These are phyloP conservation scores for Cutaneotrichosporon dermatis DNA, from an alignment of 1,284 basidiomycete species.

Conservation along the genomic window DNA sequence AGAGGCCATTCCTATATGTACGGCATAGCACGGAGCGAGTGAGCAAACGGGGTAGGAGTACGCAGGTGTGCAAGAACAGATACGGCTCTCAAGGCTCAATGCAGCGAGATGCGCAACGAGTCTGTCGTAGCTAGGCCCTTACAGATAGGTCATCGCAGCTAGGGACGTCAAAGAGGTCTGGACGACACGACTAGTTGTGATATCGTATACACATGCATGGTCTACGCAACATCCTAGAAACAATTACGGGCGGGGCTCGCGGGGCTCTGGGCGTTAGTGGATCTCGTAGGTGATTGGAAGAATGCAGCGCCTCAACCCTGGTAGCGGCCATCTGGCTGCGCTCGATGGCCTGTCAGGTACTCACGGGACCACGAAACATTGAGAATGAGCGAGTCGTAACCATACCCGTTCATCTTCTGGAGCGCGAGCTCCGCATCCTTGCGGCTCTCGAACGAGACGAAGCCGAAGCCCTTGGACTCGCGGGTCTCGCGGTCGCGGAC, in stretches of 20 bases:
- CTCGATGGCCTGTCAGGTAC: constrained; percentile 7
- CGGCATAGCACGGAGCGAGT: too few species aligned
- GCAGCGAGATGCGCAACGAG: too few species aligned
- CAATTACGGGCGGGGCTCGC: constrained; percentile 29
- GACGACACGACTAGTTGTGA: not conserved
- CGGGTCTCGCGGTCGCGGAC: constrained; percentile 94
- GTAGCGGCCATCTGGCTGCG: not conserved
- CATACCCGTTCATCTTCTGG: constrained; percentile 87
- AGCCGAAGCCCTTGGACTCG: constrained; percentile 70
- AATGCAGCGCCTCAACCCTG: too few species aligned
- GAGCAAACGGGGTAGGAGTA: too few species aligned
- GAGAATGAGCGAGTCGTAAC: constrained; percentile 48
- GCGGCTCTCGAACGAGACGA: constrained; percentile 83
- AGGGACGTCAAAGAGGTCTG: too few species aligned
- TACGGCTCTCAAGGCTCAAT: too few species aligned
- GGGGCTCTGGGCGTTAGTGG: constrained; percentile 22
- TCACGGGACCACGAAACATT: constrained; percentile 43
- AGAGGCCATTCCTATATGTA: too few species aligned
- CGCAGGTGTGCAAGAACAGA: too few species aligned
- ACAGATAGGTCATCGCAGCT: too few species aligned
- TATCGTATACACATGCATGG: constrained; percentile 6
- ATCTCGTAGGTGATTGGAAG: too few species aligned
- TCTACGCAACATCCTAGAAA: not conserved
- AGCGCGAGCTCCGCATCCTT: constrained; percentile 79
- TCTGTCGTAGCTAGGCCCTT: too few species aligned